A percentile compares a stretch with the other conserved stretches of the same genome.
phyloP scores from a whole-genome alignment of 2,329 filamentous ascomycete species.

The Aotearoamyces nothofagi region DNA sequence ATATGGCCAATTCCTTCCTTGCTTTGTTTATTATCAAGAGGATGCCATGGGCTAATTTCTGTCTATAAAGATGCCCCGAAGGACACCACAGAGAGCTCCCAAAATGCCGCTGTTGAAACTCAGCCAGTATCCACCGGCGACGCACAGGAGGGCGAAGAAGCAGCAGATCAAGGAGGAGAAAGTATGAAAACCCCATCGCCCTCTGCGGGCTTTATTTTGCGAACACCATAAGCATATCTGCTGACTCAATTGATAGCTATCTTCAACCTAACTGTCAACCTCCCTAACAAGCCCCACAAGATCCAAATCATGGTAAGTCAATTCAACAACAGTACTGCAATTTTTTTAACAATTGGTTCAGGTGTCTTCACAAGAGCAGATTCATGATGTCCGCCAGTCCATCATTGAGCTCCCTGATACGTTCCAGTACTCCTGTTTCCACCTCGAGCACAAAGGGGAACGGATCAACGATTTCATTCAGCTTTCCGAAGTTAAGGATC shows the following conservation, averaged over 20 bases:
- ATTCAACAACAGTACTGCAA: constrained; percentile 1
- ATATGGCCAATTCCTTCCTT: not conserved
- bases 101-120: constrained; percentile 9
- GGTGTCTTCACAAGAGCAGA: constrained; percentile 87
- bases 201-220: constrained; percentile 1
- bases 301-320: constrained; percentile 69
- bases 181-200: constrained; percentile 10
- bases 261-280: constrained; percentile 55
- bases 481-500: constrained; percentile 72
- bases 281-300: constrained; percentile 66
- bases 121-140: constrained; percentile 10
- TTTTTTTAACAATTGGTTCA: constrained; percentile 23
- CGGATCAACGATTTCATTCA: constrained; percentile 93
- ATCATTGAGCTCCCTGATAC: constrained; percentile 87
- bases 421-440: constrained; percentile 97
- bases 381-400: constrained; percentile 93
- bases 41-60: not conserved
- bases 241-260: constrained; percentile 26
- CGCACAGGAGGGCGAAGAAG: constrained; percentile 12
- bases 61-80: constrained; percentile 7
- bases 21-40: not conserved
- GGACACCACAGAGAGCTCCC: constrained; percentile 8
- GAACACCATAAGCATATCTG: constrained; percentile 2
- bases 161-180: constrained; percentile 14
- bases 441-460: constrained; percentile 78